Base-by-base conservation (phyloP, 306 rosid species). In the Luffa aegyptiaca region DNA sequence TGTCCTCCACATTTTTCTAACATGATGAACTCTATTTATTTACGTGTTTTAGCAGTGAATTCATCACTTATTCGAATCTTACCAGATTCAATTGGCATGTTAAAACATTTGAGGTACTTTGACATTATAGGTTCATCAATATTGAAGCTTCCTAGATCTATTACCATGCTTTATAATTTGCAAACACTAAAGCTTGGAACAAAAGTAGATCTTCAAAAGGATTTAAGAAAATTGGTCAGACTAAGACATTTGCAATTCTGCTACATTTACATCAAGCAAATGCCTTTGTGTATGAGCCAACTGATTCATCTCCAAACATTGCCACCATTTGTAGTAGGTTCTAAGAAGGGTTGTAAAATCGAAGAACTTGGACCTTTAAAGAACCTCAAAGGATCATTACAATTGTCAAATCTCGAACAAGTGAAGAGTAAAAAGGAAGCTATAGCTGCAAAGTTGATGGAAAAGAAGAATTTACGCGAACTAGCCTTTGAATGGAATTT, bases 51-150 rank as follows among this genome's bases (percentile, higher is more conserved):
- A 35, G 75, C 35, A 58, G 3, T 10, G 3, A 5, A 49, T 41
- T 1, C 16, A 2, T 1, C 3, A 17, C 12, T 36, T 42, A 17
- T 39, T 21, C 6, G 0, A n/a, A 20, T 58, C 8, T 11, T 72
- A 12, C 37, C 79, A 4, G 3, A 12, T 16, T 71, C 83, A n/a
- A 10, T 80, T 59, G 79, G 59, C 1, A 48, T 26, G 37, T 37
- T 80, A 10, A 73, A 61, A 20, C 49, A 48, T 53, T 58, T 80
- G 48, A 59, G 74, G 65, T 79, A 79, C 53, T 57, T 79, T 1
- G 49, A 79, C 37, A 45, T 66, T 41, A 4, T 10, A 35, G 1
- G 6, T 4, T 18, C 39, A 5, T 6, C 3, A 3, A 70, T 52
- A 6, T 7, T 6, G 6, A 18, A 71, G 42, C 21, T 79, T 9